These are phyloP conservation scores for Trypanosoma avium DNA, from an alignment of 208 protist species.

Conservation along the genomic window DNA sequence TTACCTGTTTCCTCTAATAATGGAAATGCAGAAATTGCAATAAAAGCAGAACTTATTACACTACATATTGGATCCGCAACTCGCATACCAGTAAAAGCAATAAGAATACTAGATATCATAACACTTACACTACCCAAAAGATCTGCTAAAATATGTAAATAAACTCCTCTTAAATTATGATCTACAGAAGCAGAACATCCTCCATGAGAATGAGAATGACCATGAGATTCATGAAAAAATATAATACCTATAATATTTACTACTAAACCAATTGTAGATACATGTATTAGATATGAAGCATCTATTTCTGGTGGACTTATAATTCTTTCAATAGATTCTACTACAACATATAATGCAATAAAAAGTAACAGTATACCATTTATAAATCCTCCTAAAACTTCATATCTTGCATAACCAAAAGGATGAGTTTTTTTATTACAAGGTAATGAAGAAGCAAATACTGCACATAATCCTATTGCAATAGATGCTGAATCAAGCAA, in stretches of 20 bases:
- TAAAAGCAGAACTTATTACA: constrained; percentile 59
- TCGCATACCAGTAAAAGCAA: constrained; percentile 53
- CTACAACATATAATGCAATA: constrained; percentile 73
- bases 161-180: constrained; percentile 86
- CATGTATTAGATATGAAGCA: constrained; percentile 68
- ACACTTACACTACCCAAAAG: constrained; percentile 85
- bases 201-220: constrained; percentile 49
- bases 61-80: constrained; percentile 83
- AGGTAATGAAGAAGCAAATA: constrained; percentile 88
- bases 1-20: constrained; percentile 78
- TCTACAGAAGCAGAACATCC: constrained; percentile 39
- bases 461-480: constrained; percentile 91
- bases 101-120: constrained; percentile 77
- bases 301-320: constrained; percentile 79
- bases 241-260: constrained; percentile 84
- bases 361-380: constrained; percentile 86
- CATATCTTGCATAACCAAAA: constrained; percentile 84
- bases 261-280: constrained; percentile 76
- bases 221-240: constrained; percentile 80
- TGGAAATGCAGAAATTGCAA: constrained; percentile 73
- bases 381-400: constrained; percentile 82
- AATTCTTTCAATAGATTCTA: constrained; percentile 80
- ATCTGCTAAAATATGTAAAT: constrained; percentile 90
- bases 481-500: constrained; percentile 95
- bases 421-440: constrained; percentile 76